Base-by-base conservation (phyloP, 345 rosid species). In the Lumnitzera littorea region DNA sequence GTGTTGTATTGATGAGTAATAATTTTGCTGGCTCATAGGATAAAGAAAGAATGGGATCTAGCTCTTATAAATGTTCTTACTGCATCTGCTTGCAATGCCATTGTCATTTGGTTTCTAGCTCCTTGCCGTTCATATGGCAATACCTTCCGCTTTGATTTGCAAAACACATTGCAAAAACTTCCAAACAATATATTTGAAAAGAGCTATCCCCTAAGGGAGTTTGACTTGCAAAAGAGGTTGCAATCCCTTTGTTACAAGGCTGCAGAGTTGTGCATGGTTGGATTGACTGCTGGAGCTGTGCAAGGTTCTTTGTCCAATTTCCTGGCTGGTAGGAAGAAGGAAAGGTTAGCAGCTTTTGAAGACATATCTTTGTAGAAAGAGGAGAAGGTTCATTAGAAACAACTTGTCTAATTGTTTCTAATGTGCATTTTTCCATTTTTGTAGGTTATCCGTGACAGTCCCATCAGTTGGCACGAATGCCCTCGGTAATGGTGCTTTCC, bases 101-200 rank as follows among this genome's bases (percentile, higher is more conserved):
- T 82, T 48, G 86, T 80, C 64, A 92, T 94, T 72, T 94, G 97
- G 97, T 73, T 89, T 16, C 87, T 90, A 50, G 96, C 96, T 62
- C 97, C 97, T 57, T 88, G 89, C 67, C 97, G 95, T 61, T 94
- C 99, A 48, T 90, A 94, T 68, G 97, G 95, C 52, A 86, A 83
- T 73, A 90, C 97, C 12, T 90, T 88, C 68, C 91, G 67, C 61
- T 94, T 88, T 70, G 96, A 88, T 76, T 69, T 88, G 82, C 97
- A 88, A 79, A 94, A 94, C 76, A 88, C 96, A 46, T 67, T 88
- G 62, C 97, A 90, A 78, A 90, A 94, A 82, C 89, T 94, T 63
- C 99, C 99, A 20, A 94, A 88, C 79, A 94, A 94, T 68, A 56
- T 94, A 57, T 94, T 94, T 68, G 99, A 94, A 64, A 77, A 57